phyloP scores from a whole-genome alignment of 2,329 filamentous ascomycete genomes.

The Catunica adiposa region DNA sequence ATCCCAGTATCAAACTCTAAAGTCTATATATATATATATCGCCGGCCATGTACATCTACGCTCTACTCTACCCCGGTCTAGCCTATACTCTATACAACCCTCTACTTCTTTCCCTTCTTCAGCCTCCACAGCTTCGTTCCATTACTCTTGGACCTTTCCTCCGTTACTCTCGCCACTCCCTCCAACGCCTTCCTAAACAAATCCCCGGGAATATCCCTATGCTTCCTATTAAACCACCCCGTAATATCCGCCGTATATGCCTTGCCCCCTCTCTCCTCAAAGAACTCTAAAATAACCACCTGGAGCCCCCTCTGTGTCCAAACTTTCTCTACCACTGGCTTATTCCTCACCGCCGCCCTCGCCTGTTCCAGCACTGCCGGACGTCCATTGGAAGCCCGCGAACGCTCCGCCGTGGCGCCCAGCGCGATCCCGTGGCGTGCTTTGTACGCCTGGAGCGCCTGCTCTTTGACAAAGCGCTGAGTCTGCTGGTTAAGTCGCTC shows the following conservation, averaged over 20 bases:
- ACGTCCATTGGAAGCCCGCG: constrained; percentile 34
- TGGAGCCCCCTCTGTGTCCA: constrained; percentile 11
- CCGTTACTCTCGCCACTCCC: constrained; percentile 55
- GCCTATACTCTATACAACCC: not conserved
- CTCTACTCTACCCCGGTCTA: too few species aligned
- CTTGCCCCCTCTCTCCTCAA: constrained; percentile 58
- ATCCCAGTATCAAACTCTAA: not conserved
- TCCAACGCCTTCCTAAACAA: constrained; percentile 65
- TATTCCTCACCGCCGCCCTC: constrained; percentile 28
- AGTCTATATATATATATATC: not conserved
- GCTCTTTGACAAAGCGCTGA: constrained; percentile 12
- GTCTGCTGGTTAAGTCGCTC: constrained; percentile 15
- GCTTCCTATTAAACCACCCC: constrained; percentile 14
- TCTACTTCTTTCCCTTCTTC: constrained; percentile 18
- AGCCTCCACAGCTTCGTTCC: constrained; percentile 39
- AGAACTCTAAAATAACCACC: constrained; percentile 36
- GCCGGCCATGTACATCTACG: too few species aligned
- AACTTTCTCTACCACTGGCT: constrained; percentile 16
- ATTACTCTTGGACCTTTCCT: constrained; percentile 24
- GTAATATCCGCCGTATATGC: constrained; percentile 43
- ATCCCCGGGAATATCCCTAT: constrained; percentile 11
- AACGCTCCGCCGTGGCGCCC: constrained; percentile 50
- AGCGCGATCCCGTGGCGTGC: constrained; percentile 45
- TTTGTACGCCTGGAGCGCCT: constrained; percentile 47
- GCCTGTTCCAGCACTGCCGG: constrained; percentile 15